Conservation (phyloP, 257 asterid genomes). For the Solanum ossicruentum region DNA sequence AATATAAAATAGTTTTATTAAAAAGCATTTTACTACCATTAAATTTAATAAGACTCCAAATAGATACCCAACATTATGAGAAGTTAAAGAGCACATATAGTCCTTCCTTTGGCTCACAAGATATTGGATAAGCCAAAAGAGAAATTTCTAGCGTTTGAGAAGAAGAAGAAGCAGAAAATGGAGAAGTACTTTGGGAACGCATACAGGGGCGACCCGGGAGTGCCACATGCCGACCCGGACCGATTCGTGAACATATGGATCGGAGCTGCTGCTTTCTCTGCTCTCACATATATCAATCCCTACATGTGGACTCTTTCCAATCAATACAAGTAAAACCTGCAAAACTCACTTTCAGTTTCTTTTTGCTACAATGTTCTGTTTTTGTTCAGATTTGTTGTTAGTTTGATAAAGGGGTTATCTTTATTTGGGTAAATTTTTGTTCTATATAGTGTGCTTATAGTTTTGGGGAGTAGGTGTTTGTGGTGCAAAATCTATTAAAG, state of each 20-base stretch:
- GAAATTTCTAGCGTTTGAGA: background rate
- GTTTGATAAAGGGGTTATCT: background rate
- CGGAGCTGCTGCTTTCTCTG: constrained; percentile 69
- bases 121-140: constrained; percentile 7
- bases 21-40: background rate
- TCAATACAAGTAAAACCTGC: constrained; percentile 44
- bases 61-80: background rate
- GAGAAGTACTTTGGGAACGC: constrained; percentile 93
- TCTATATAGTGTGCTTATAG: background rate
- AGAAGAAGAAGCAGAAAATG: constrained; percentile 17
- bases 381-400: background rate
- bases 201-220: constrained; percentile 93
- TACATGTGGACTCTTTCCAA: constrained; percentile 79
- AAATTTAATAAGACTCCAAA: background rate
- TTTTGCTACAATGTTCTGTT: background rate
- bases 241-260: constrained; percentile 60
- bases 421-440: background rate
- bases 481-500: background rate
- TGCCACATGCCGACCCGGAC: constrained; percentile 66
- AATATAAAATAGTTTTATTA: background rate
- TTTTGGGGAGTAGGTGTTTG: background rate
- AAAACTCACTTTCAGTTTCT: background rate
- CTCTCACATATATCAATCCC: constrained; percentile 56
- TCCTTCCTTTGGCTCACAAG: background rate
- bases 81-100: background rate